Conservation (phyloP, 768 basidiomycete genomes). For the Glaciozyma martinii region DNA sequence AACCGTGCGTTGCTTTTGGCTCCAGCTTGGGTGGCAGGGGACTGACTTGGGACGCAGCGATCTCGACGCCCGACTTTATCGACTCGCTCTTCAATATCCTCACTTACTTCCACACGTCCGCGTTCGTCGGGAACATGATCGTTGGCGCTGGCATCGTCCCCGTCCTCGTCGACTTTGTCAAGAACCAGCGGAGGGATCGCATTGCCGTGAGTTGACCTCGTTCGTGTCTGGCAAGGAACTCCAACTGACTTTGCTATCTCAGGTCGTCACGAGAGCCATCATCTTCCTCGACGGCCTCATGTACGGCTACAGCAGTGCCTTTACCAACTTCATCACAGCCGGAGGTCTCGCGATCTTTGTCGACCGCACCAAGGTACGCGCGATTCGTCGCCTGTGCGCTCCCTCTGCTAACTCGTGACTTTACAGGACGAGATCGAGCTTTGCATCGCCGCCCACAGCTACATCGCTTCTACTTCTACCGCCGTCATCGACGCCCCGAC, state of each 20-base stretch:
- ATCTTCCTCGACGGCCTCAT: conserved; percentile 85
- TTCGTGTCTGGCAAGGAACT: background rate
- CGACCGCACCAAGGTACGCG: conserved; percentile 66
- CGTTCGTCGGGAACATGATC: conserved; percentile 82
- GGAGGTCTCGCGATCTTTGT: conserved; percentile 79
- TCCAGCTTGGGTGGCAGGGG: background rate
- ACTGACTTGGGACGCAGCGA: conserved; percentile 20
- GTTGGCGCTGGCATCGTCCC: conserved; percentile 88
- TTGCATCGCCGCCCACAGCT: conserved; percentile 53
- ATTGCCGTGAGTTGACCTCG: conserved; percentile 45
- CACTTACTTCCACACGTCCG: conserved; percentile 73
- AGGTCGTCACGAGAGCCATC: conserved; percentile 76
- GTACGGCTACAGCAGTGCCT: conserved; percentile 78
- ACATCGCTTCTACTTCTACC: conserved; percentile 37
- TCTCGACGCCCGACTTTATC: conserved; percentile 39
- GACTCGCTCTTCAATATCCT: conserved; percentile 81
- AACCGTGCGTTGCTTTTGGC: conserved; percentile 37
- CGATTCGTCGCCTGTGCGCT: background rate
- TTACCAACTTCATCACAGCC: conserved; percentile 73
- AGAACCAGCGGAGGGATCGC: conserved; percentile 60
- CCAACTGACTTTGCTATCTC: background rate
- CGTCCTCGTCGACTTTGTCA: conserved; percentile 76
- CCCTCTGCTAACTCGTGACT: too few relatives aligned
- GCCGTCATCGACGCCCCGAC: conserved; percentile 20
- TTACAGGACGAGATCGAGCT: conserved; percentile 58